Conservation (phyloP, 139 green algal genomes). For the Edaphochlamys debaryana region DNA sequence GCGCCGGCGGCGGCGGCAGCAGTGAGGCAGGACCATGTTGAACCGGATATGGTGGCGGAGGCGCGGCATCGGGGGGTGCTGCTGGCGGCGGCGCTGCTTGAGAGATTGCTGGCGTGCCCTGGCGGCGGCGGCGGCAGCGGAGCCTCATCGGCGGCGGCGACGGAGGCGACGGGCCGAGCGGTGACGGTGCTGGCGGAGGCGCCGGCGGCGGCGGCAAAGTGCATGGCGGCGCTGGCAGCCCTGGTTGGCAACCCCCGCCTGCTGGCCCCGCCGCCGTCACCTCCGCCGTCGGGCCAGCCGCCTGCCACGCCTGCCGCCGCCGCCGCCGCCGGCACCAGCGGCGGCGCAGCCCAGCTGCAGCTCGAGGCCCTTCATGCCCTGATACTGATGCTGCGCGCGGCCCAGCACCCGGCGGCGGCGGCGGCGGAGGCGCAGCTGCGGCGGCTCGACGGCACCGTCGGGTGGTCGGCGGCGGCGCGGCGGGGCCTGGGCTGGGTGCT, state of each 20-base stretch:
- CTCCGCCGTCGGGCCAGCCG: background rate
- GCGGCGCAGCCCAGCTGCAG: constrained; percentile 56
- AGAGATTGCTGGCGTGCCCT: background rate
- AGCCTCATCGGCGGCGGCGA: no score
- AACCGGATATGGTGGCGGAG: background rate
- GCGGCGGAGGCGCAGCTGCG: background rate
- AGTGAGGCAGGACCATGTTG: background rate
- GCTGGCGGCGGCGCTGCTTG: constrained; percentile 23
- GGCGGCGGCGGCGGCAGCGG: background rate
- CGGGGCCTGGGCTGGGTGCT: constrained; percentile 47
- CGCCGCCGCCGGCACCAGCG: background rate
- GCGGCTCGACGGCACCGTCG: background rate
- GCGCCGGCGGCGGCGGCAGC: background rate
- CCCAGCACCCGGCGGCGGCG: background rate
- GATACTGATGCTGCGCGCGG: constrained; percentile 64
- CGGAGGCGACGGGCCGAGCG: no score
- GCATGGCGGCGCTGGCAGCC: constrained; percentile 9
- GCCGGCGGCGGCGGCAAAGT: background rate
- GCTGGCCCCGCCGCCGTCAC: background rate
- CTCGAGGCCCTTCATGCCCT: constrained; percentile 72
- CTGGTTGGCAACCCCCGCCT: constrained; percentile 29
- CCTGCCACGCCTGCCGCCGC: background rate
- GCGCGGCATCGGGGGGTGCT: background rate
- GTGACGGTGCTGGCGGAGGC: background rate
- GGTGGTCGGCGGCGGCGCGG: constrained; percentile 52